Base-by-base conservation (phyloP, 495 filamentous ascomycete genomes). In the Annulohypoxylon nitens region DNA sequence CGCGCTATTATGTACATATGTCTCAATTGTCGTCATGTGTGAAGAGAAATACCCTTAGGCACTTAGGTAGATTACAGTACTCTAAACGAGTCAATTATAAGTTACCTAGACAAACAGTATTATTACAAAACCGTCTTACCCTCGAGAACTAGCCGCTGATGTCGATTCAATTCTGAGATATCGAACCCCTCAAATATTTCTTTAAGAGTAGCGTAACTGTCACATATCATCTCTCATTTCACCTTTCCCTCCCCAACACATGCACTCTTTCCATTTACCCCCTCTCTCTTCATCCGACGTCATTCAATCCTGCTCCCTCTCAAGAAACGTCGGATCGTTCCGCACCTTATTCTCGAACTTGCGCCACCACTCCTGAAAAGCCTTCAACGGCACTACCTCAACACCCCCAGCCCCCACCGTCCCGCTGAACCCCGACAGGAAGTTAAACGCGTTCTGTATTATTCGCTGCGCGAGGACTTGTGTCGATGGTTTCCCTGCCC, bases 371-470 rank as follows among this genome's bases (percentile, higher is more conserved):
- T 97, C 94, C 78, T 92, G 90, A 80, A 99, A 98, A 11, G 90
- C 92, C 82, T 91, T 93, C 62, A 99, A 78, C 37, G 97, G 93
- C 23, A 99, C 92, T 11, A 97, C 90, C 78, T 98, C 95, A 57
- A 91, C 87, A 10, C 88, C 92, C 8, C 77, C 81, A 8, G 70
- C 74, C 14, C 82, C 82, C 0, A 80, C 80, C 76, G 79, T 81
- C 53, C 85, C 86, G 50, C 91, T 91, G 85, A 97, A 98, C 74
- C 94, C 92, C 23, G 95, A 90, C 50, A 99, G 83, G 79, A 97
- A 98, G 80, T 98, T 97, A 75, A 97, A 99, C n/a, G 94, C 95
- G 79, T 97, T 97, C 70, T 91, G 90, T 71, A 98, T 97, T 67
- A 99, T 97, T 65, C 93, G 83, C 83, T 97, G 94, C 57, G 96